Base-by-base conservation (phyloP, 1,139 yeast genomes). In the Trichomonascaceae sp. region DNA sequence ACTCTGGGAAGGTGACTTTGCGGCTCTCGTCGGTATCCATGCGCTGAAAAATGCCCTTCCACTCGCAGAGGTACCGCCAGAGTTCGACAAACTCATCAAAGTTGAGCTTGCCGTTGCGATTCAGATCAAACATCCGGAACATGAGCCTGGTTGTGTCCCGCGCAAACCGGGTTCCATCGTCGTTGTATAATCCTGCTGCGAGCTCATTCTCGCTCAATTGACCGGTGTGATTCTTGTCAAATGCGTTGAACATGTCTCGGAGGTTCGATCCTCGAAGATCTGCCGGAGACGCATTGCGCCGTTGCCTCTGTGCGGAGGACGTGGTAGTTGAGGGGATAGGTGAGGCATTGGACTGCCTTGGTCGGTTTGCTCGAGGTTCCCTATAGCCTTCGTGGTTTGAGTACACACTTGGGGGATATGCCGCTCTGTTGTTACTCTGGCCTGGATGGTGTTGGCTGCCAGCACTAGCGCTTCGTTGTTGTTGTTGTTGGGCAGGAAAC, bases 41-140 rank as follows among this genome's bases (percentile, higher is more conserved):
- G 45, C 69, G 69, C 31, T 72, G 65, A 47, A 77, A 77, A 11
- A 76, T 63, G 49, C 72, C 74, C 40, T 76, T 69, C 70, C 81
- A 77, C 36, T 79, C 79, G n/a, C 75, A 65, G 32, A 77, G 60
- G 45, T 76, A 77, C 48, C 76, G 71, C 84, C 85, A 77, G 33
- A 77, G 60, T 38, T 76, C 73, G 32, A 71, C 77, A 51, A 78
- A 78, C 54, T 78, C 87, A 34, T 69, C 74, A 45, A 73, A 77
- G 42, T 71, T 73, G 30, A 69, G 62, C 2, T 69, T 57, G 5
- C 67, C 63, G 16, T 68, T 60, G 5, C 60, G 57, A 32, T 69
- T 69, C 22, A 66, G 60, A 44, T 68, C 74, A 52, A 78, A 78
- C 50, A 78, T 60, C 47, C 71, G 69, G 38, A 78, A 71, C 81